A percentile compares a stretch with the other conserved stretches of the same genome.
Evolutionary conservation across 2,329 filamentous ascomycete genomes (phyloP).

Genomic region (Hypoxylon sp.): DNA sequence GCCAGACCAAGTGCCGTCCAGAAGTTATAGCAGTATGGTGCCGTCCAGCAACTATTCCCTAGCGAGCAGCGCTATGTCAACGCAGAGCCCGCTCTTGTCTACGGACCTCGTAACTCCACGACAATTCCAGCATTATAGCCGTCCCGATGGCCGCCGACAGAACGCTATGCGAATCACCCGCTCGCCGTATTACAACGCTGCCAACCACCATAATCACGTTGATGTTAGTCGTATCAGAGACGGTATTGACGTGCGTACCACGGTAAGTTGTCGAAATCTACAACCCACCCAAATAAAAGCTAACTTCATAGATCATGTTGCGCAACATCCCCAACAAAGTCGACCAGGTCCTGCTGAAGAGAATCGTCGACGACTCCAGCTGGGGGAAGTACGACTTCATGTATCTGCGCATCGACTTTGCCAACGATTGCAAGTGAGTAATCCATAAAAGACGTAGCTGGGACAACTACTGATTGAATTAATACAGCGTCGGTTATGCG

Average conservation of each 20-base stretch:
- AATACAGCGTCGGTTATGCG: slow-evolving; percentile 89
- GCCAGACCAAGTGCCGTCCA: slow-evolving; percentile 54
- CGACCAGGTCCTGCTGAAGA: slow-evolving; percentile 81
- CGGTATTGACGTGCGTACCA: slow-evolving; percentile 81
- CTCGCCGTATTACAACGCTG: slow-evolving; percentile 63
- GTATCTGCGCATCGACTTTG: slow-evolving; percentile 92
- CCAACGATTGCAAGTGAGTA: slow-evolving; percentile 85
- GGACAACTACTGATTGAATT: slow-evolving; percentile 49
- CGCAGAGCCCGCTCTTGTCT: slow-evolving; percentile 45
- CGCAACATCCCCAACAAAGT: slow-evolving; percentile 96
- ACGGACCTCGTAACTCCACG: slow-evolving; percentile 61
- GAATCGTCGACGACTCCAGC: slow-evolving; percentile 82
- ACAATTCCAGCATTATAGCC: slow-evolving; percentile 54
- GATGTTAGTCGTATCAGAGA: slow-evolving; percentile 72
- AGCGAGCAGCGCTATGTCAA: slow-evolving; percentile 48
- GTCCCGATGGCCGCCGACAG: slow-evolving; percentile 63
- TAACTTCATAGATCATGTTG: slow-evolving; percentile 81
- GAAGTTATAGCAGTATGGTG: slow-evolving; percentile 51
- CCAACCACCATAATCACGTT: slow-evolving; percentile 73
- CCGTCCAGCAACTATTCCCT: slow-evolving; percentile 50
- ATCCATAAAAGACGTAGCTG: neutral
- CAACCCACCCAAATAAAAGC: slow-evolving; percentile 43
- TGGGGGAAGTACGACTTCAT: slow-evolving; percentile 93
- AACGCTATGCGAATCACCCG: slow-evolving; percentile 64
- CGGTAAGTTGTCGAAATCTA: slow-evolving; percentile 64